Evolutionary conservation across 2,329 filamentous ascomycete genomes (phyloP), one percentile per base, ranked within the genome.

Genomic region (Neonectria coccinea): DNA sequence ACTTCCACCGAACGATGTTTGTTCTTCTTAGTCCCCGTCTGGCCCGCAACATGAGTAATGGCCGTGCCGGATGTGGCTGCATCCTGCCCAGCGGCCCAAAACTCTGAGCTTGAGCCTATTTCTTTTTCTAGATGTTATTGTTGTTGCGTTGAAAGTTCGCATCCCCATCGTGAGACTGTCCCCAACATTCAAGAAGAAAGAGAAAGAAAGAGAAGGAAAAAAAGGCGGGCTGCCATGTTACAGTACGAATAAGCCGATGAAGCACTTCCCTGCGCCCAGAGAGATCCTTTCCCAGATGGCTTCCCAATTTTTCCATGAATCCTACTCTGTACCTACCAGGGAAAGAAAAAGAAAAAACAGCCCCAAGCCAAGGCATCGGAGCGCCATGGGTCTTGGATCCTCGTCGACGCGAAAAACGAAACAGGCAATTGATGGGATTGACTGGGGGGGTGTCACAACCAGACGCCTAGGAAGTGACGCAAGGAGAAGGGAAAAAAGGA

Each of bases 261-360:
- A 29, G 12, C 31, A 4, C 31, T 10, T 31, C 31, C 31, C 31
- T 39, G 10, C 36, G 54, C 27, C n/a, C 2, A 1, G 25, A 25
- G 42, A 11, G 62, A 57, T 58, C 63, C 59, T 65, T 54, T 58
- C 33, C 53, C 22, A 51, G 41, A 42, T 53, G 33, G 4, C 42
- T 45, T 57, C 42, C 60, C 44, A 51, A 33, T 47, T 9, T 44
- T 29, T 45, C 42, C 14, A 52, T n/a, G 51, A 14, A 54, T 50
- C 51, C 56, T 27, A n/a, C n/a, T n/a, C n/a, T n/a, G n/a, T n/a
- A n/a, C n/a, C n/a, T n/a, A n/a, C n/a, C n/a, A n/a, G n/a, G n/a
- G n/a, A n/a, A n/a, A 59, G 27, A 41, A 5, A 6, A 25, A 25
- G 6, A 25, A 25, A 25, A 6, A 6, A 4, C 16, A 42, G 53